phyloP scores from a whole-genome alignment of 1,284 basidiomycete species.

The Apiotrichum akiyoshidainum region DNA sequence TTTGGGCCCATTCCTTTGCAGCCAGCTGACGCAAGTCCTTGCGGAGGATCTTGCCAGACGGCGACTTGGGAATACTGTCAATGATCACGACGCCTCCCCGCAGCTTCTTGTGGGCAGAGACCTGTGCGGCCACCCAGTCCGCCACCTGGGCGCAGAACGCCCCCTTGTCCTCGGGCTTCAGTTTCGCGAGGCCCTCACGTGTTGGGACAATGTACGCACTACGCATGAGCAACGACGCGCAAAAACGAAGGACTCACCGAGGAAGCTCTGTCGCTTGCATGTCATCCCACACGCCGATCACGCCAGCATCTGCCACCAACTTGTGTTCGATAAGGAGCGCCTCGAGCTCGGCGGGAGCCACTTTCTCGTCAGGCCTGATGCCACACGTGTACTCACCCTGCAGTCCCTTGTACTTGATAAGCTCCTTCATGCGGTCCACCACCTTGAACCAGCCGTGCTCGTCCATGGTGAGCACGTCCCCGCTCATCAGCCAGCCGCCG shows the following conservation, averaged over 20 bases:
- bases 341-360: slow-evolving; percentile 79
- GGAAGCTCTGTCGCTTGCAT: slow-evolving; percentile 72
- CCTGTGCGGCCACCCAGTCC: slow-evolving; percentile 29
- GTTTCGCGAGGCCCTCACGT: too few species aligned
- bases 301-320: slow-evolving; percentile 65
- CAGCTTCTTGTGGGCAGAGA: slow-evolving; percentile 53
- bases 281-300: slow-evolving; percentile 63
- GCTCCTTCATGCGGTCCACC: slow-evolving; percentile 61
- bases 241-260: slow-evolving; percentile 37
- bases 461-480: slow-evolving; percentile 66
- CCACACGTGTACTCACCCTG: slow-evolving; percentile 26
- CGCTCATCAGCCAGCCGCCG: slow-evolving; percentile 74
- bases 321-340: slow-evolving; percentile 67
- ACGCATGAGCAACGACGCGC: too few species aligned
- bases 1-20: too few species aligned
- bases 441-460: slow-evolving; percentile 57
- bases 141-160: not conserved
- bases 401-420: slow-evolving; percentile 68
- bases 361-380: slow-evolving; percentile 36
- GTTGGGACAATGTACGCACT: too few species aligned
- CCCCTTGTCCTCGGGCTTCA: not conserved
- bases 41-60: slow-evolving; percentile 44
- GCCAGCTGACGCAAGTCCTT: slow-evolving; percentile 23
- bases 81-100: slow-evolving; percentile 53
- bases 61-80: slow-evolving; percentile 53